Evolutionary conservation across 495 filamentous ascomycete genomes (phyloP).

Genomic region (Podospora bellae-mahoneyi): DNA sequence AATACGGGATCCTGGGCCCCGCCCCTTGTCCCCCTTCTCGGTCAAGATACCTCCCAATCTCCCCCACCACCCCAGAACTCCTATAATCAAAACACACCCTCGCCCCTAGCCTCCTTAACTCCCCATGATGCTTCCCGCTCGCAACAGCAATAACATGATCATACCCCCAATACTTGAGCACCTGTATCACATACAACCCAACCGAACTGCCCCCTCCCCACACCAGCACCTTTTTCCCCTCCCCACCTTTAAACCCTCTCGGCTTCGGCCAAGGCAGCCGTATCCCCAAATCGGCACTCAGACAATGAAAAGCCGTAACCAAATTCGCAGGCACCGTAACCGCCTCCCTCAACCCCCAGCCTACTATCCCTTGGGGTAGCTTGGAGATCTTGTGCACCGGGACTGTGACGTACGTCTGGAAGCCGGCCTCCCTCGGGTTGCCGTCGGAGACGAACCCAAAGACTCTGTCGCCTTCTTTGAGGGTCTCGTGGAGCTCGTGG

Average conservation of each 20-base stretch:
- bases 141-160: constrained; percentile 47
- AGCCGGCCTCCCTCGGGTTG: constrained; percentile 36
- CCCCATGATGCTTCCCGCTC: constrained; percentile 41
- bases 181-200: constrained; percentile 48
- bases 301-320: constrained; percentile 49
- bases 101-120: constrained; percentile 42
- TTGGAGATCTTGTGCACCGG: constrained; percentile 37
- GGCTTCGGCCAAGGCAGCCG: constrained; percentile 48
- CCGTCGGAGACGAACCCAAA: constrained; percentile 49
- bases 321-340: constrained; percentile 51
- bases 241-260: constrained; percentile 21
- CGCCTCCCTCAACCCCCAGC: constrained; percentile 36
- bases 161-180: constrained; percentile 50
- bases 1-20: constrained; percentile 34
- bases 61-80: constrained; percentile 33
- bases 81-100: constrained; percentile 48
- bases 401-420: constrained; percentile 45
- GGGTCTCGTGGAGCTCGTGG: constrained; percentile 17
- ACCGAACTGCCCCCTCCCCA: constrained; percentile 55
- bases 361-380: constrained; percentile 36
- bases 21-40: not conserved
- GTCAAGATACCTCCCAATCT: constrained; percentile 30
- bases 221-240: constrained; percentile 42
- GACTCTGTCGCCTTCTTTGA: constrained; percentile 44
- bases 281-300: constrained; percentile 44